Percentiles rank a stretch among this genome's conserved stretches.
Conservation (phyloP, 768 basidiomycete genomes). For the Tylopilus rubrobrunneus region DNA sequence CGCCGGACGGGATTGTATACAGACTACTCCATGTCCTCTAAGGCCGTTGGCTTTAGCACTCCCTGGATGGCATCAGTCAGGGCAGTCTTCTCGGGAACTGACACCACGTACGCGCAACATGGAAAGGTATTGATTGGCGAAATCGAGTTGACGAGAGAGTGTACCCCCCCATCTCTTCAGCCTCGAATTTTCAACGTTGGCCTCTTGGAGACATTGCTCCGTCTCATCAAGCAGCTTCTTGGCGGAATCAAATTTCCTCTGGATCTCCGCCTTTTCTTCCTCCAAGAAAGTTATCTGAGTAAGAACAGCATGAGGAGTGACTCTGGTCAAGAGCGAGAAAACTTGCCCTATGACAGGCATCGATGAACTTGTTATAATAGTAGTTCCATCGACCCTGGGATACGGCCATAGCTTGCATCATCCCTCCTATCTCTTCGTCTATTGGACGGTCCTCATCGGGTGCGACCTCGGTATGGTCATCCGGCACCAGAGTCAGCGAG, state of each 20-base stretch:
- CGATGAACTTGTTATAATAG: slow-evolving; percentile 11
- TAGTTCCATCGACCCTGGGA: slow-evolving; percentile 12
- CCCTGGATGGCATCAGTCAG: slow-evolving; percentile 6
- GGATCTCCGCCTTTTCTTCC: slow-evolving; percentile 11
- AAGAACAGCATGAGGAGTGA: not conserved
- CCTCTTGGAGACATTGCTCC: slow-evolving; percentile 15
- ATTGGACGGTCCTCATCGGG: not conserved
- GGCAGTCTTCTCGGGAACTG: not conserved
- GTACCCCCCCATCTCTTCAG: slow-evolving; percentile 8
- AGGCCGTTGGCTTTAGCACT: slow-evolving; percentile 2
- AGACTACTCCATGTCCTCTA: slow-evolving; percentile 1
- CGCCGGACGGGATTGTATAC: not conserved
- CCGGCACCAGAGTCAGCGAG: slow-evolving; percentile 7
- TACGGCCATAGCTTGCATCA: slow-evolving; percentile 17
- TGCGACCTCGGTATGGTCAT: not conserved
- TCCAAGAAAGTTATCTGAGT: slow-evolving; percentile 16
- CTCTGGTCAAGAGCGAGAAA: not conserved
- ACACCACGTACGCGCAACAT: slow-evolving; percentile 8
- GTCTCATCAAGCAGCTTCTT: slow-evolving; percentile 19
- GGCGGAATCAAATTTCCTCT: slow-evolving; percentile 13
- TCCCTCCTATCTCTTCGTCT: slow-evolving; percentile 1
- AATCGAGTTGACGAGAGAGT: slow-evolving; percentile 10
- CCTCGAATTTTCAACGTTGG: slow-evolving; percentile 11
- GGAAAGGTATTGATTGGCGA: slow-evolving; percentile 6
- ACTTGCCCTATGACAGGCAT: slow-evolving; percentile 12